phyloP scores from a whole-genome alignment of 2,329 filamentous ascomycete genomes.

The Hymenoscyphus occultus region DNA sequence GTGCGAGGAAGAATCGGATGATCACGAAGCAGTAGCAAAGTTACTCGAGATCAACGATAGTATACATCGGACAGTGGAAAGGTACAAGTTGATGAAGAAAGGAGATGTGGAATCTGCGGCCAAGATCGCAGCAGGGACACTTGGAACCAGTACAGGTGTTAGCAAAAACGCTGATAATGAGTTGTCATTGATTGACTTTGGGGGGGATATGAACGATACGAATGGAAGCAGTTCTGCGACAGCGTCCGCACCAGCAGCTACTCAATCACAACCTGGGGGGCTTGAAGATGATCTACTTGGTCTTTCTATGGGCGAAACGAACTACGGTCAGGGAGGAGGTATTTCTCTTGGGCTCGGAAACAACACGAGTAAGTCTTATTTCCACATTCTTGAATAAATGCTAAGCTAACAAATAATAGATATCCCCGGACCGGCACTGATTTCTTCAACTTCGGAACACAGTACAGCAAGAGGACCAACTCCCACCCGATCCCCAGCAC shows the following conservation, averaged over 20 bases:
- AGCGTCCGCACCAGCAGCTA: constrained; percentile 39
- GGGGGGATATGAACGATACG: constrained; percentile 54
- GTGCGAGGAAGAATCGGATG: constrained; percentile 98
- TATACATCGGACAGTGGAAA: constrained; percentile 93
- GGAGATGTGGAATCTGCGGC: constrained; percentile 82
- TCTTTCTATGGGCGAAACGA: constrained; percentile 65
- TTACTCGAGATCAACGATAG: constrained; percentile 97
- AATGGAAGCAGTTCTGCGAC: constrained; percentile 51
- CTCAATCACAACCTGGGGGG: constrained; percentile 54
- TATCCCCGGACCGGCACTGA: constrained; percentile 59
- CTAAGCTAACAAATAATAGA: constrained; percentile 43
- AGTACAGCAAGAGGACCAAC: constrained; percentile 54
- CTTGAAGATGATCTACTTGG: constrained; percentile 90
- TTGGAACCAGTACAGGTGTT: constrained; percentile 63
- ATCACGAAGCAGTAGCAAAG: constrained; percentile 92
- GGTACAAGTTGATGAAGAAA: constrained; percentile 95
- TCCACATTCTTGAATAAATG: background rate
- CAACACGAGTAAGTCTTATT: constrained; percentile 57
- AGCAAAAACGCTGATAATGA: constrained; percentile 69
- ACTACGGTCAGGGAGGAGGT: constrained; percentile 71
- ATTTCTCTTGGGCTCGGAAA: constrained; percentile 79
- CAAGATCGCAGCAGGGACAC: constrained; percentile 78
- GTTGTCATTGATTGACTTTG: constrained; percentile 91
- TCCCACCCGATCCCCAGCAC: constrained; percentile 38
- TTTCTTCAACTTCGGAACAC: constrained; percentile 61